Conservation (phyloP, 176 grass and related monocot species). For the Pontederia paniculata region DNA sequence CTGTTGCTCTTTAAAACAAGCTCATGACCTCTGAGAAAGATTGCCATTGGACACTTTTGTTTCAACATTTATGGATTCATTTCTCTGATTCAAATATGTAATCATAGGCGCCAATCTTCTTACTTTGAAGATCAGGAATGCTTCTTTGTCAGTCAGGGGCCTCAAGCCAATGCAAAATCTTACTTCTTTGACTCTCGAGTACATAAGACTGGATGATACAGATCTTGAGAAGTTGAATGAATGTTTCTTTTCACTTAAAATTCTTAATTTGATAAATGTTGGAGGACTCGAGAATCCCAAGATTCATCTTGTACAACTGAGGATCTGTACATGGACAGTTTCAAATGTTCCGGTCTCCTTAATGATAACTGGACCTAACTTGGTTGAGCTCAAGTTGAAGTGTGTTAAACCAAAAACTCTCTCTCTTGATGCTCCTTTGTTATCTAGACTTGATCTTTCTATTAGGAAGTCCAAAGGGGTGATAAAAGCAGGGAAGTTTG, state of each 20-base stretch:
- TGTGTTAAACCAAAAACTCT: slow-evolving; percentile 48
- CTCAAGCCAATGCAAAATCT: slow-evolving; percentile 54
- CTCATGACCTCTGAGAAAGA: background rate
- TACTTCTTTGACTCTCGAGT: slow-evolving; percentile 44
- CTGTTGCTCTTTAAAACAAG: no score
- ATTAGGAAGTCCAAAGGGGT: slow-evolving; percentile 31
- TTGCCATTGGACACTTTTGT: background rate
- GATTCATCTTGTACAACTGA: slow-evolving; percentile 48
- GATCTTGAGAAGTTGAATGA: slow-evolving; percentile 54
- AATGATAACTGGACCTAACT: slow-evolving; percentile 32
- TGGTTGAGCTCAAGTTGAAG: slow-evolving; percentile 54
- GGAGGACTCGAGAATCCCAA: slow-evolving; percentile 56
- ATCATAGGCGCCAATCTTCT: slow-evolving; percentile 39
- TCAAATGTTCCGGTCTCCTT: slow-evolving; percentile 42
- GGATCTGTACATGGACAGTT: slow-evolving; percentile 42
- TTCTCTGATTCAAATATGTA: slow-evolving; percentile 8
- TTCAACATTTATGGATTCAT: background rate
- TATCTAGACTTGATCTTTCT: slow-evolving; percentile 41
- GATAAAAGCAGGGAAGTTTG: slow-evolving; percentile 25
- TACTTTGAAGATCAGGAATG: slow-evolving; percentile 50
- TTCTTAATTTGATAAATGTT: slow-evolving; percentile 56
- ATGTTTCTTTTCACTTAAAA: slow-evolving; percentile 65
- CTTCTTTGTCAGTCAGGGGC: slow-evolving; percentile 60
- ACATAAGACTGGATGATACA: slow-evolving; percentile 64
- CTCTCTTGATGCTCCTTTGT: slow-evolving; percentile 39